Percentiles rank a stretch among this genome's conserved stretches.
Evolutionary conservation across 2,329 filamentous ascomycete genomes (phyloP).

Genomic region (Xylaria sp.): DNA sequence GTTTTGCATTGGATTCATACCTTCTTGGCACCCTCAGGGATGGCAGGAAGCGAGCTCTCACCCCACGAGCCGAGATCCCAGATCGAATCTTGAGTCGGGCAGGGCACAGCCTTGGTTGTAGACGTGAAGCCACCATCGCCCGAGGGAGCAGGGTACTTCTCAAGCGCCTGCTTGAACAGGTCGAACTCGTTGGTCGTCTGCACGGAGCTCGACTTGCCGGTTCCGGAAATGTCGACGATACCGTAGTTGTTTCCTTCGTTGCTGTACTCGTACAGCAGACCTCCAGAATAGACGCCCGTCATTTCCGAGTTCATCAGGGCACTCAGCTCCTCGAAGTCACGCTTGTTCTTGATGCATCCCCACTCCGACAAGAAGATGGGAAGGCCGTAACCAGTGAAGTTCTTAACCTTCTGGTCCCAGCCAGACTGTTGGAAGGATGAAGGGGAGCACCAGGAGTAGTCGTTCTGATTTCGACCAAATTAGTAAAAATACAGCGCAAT

Average conservation of each 20-base stretch:
- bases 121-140: constrained; percentile 46
- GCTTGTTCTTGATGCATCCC: constrained; percentile 77
- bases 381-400: constrained; percentile 79
- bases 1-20: constrained; percentile 9
- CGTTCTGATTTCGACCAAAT: constrained; percentile 47
- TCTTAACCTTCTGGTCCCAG: constrained; percentile 84
- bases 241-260: constrained; percentile 75
- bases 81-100: constrained; percentile 43
- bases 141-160: constrained; percentile 45
- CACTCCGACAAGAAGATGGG: constrained; percentile 95
- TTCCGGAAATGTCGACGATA: constrained; percentile 61
- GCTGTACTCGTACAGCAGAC: constrained; percentile 93
- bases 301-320: constrained; percentile 77
- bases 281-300: constrained; percentile 88
- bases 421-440: constrained; percentile 65
- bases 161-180: constrained; percentile 44
- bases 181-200: constrained; percentile 59
- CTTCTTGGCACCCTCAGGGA: constrained; percentile 44
- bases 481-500: constrained; percentile 14
- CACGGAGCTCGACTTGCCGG: constrained; percentile 46
- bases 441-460: constrained; percentile 77
- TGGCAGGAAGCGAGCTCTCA: constrained; percentile 45
- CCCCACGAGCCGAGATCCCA: constrained; percentile 46
- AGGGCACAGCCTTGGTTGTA: constrained; percentile 43
- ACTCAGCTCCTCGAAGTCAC: constrained; percentile 72